These are phyloP conservation scores for Aspergillus fructus DNA, from an alignment of 2,329 filamentous ascomycete species.

Conservation along the genomic window DNA sequence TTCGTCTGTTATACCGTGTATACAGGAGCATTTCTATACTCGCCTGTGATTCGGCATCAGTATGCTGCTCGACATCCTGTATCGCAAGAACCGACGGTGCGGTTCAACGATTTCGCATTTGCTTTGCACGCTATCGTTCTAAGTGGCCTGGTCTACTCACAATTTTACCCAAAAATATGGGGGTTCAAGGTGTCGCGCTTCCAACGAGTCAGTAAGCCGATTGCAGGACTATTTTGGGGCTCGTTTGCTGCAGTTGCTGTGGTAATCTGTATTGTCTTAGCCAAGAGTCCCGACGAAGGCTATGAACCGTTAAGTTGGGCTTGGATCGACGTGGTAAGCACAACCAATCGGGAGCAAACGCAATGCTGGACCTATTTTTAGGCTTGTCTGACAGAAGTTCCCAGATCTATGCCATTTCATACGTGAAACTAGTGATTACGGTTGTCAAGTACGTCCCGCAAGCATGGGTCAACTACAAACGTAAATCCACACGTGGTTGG, in stretches of 20 bases:
- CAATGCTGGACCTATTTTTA: neutral
- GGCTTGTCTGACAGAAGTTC: neutral
- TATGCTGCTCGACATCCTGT: constrained; percentile 77
- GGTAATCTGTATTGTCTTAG: constrained; percentile 43
- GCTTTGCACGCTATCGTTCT: constrained; percentile 76
- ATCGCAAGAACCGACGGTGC: constrained; percentile 76
- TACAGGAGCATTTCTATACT: constrained; percentile 74
- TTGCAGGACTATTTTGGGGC: constrained; percentile 69
- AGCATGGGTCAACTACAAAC: constrained; percentile 76
- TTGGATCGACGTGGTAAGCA: constrained; percentile 63
- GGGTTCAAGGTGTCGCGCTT: constrained; percentile 63
- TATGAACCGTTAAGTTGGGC: constrained; percentile 55
- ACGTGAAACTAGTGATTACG: constrained; percentile 85
- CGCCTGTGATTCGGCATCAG: constrained; percentile 71
- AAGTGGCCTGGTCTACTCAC: constrained; percentile 70
- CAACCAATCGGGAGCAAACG: neutral
- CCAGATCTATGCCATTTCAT: constrained; percentile 69
- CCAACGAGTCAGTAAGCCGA: constrained; percentile 58
- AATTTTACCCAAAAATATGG: constrained; percentile 74
- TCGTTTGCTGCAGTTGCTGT: constrained; percentile 52
- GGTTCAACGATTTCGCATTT: constrained; percentile 87
- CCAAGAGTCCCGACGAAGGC: constrained; percentile 41
- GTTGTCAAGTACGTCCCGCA: constrained; percentile 93
- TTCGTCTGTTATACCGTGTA: constrained; percentile 71
- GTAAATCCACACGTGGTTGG: constrained; percentile 85